Evolutionary conservation across 306 rosid species (phyloP).

Genomic region (Trichosanthes truncata): DNA sequence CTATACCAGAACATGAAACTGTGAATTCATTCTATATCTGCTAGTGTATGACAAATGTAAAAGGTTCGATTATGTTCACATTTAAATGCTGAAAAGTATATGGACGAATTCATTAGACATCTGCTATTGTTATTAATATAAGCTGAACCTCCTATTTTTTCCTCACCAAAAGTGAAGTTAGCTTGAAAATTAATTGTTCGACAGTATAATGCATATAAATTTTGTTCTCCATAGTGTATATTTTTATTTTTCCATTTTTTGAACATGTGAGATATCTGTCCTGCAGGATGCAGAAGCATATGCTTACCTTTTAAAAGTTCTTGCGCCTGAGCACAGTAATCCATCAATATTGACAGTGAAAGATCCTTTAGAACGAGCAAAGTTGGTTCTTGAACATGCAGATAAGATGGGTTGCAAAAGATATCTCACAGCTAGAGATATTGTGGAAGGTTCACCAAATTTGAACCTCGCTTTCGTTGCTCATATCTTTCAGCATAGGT

Average conservation of each 20-base stretch:
- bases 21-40: background rate
- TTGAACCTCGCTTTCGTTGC: conserved; percentile 98
- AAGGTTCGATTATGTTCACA: background rate
- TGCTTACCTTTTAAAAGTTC: conserved; percentile 83
- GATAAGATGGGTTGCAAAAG: conserved; percentile 96
- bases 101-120: background rate
- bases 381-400: conserved; percentile 83
- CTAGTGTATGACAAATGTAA: background rate
- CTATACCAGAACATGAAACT: background rate
- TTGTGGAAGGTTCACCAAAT: conserved; percentile 96
- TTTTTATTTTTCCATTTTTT: background rate
- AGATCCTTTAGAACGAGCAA: conserved; percentile 69
- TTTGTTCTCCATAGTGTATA: background rate
- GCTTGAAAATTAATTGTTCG: background rate
- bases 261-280: conserved; percentile 11
- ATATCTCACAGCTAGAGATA: conserved; percentile 86
- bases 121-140: background rate
- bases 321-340: conserved; percentile 82
- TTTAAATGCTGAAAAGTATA: background rate
- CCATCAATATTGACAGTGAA: conserved; percentile 62
- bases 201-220: background rate
- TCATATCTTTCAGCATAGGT: conserved; percentile 93
- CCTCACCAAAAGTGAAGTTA: background rate
- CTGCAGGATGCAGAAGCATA: conserved; percentile 93
- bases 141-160: background rate